Evolutionary conservation across 2,329 filamentous ascomycete genomes (phyloP).

Genomic region (Aureobasidium namibiae): DNA sequence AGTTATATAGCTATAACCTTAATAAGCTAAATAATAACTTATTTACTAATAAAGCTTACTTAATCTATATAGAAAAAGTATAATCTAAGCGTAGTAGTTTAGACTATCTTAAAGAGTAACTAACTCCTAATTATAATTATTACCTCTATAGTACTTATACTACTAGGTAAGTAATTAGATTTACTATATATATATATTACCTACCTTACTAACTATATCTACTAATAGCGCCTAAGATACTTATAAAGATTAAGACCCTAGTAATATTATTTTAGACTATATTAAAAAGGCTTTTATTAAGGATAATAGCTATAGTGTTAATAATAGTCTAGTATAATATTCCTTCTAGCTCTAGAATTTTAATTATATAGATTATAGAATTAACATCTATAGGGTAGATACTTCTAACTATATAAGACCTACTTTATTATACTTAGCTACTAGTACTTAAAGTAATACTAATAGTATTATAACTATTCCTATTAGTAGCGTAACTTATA

Average conservation of each 20-base stretch:
- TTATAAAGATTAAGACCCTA: neutral
- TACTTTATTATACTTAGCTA: neutral
- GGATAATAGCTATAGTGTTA: neutral
- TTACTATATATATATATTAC: too few relatives aligned
- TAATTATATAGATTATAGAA: neutral
- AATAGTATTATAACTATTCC: neutral
- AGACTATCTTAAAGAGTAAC: too few relatives aligned
- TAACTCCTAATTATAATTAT: neutral
- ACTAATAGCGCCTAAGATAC: neutral
- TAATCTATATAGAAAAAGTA: neutral
- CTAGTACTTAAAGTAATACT: neutral
- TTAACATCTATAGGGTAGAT: neutral
- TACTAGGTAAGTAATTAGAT: neutral
- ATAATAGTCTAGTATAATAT: neutral
- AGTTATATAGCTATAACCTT: neutral
- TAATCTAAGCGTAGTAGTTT: too few relatives aligned
- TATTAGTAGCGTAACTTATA: neutral
- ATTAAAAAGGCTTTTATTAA: neutral
- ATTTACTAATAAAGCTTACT: too few relatives aligned
- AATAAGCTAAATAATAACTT: too few relatives aligned
- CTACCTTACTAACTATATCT: too few relatives aligned
- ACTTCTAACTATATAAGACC: neutral
- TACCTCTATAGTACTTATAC: neutral
- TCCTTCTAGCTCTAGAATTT: neutral
- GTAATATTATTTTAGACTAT: neutral